Conservation (phyloP, 2,329 filamentous ascomycete species). For the Cadophora sp. region DNA sequence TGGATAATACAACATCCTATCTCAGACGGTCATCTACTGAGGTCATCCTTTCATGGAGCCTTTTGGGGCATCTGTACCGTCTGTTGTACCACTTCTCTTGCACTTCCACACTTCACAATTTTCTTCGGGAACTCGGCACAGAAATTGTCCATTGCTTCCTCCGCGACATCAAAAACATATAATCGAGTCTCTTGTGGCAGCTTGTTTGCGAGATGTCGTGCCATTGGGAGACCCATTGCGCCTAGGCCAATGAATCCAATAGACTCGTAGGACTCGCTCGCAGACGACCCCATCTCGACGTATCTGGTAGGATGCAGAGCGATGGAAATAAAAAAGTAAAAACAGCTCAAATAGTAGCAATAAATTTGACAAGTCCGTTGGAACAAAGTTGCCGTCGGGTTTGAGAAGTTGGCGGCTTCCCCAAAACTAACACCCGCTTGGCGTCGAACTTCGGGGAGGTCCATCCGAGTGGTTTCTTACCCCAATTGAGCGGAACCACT, state of each 20-base stretch:
- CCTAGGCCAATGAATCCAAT: conserved; percentile 50
- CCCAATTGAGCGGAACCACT: conserved; percentile 2
- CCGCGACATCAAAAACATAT: conserved; percentile 66
- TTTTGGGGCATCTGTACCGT: conserved; percentile 8
- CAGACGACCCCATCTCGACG: conserved; percentile 5
- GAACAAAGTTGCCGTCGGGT: background rate
- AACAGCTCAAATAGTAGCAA: background rate
- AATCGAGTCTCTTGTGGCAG: conserved; percentile 64
- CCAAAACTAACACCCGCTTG: background rate
- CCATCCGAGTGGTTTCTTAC: background rate
- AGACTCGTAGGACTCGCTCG: background rate
- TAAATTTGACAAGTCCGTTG: background rate
- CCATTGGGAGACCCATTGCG: conserved; percentile 65
- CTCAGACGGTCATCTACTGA: background rate
- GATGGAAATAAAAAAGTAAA: background rate
- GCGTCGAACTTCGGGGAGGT: background rate
- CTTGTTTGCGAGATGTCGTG: conserved; percentile 69
- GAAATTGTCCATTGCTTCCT: conserved; percentile 53
- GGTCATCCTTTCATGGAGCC: background rate
- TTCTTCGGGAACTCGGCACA: conserved; percentile 31
- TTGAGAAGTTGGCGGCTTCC: background rate
- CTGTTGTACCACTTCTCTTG: conserved; percentile 64
- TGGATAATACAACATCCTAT: conserved; percentile 70
- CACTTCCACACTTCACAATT: conserved; percentile 59
- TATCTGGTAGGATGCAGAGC: background rate